Base-by-base conservation (phyloP, 805 yeast species). In the Yamadazyma philogaea region DNA sequence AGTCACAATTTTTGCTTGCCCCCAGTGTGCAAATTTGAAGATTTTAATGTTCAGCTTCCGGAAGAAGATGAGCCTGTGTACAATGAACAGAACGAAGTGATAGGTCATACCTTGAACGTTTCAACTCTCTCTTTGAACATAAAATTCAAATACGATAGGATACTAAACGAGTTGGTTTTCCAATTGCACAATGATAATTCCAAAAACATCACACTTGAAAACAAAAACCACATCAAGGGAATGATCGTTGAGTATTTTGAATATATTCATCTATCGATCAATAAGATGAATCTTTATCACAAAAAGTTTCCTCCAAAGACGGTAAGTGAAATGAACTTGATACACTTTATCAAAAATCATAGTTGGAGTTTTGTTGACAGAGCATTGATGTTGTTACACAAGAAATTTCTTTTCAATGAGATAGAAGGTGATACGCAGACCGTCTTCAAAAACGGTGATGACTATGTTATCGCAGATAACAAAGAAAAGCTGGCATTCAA, bases 41-140 rank as follows among this genome's bases (percentile, higher is more conserved):
- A 78, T 50, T 76, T 74, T 54, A 81, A 79, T 49, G 81, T 81
- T 0, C 61, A 74, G n/a, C 56, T 77, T 49, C 83, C 84, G 0
- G 72, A 68, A 26, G 82, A 63, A 22, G 63, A 64, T 28, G 75
- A 70, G 38, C 70, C 69, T 0, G 47, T 61, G 5, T 56, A 57
- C 39, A 51, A 59, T 42, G 57, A 57, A 16, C 35, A 42, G 18
- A 61, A 60, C 14, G 45, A 66, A 40, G 57, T 66, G 30, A 52
- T 53, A 3, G 65, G 66, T 3, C 59, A 64, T 34, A 60, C 58
- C 20, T 53, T 79, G 22, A 68, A 74, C 46, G 68, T 68, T n/a
- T 62, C 73, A 15, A 65, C 72, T 6, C 63, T 80, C 18, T 74
- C 77, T 24, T 57, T 77, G 55, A 78, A 77, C 45, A 75, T 78